These are phyloP conservation scores for Penicillium aurantiogriseum DNA, from an alignment of 2,329 filamentous ascomycete genomes.

Conservation along the genomic window DNA sequence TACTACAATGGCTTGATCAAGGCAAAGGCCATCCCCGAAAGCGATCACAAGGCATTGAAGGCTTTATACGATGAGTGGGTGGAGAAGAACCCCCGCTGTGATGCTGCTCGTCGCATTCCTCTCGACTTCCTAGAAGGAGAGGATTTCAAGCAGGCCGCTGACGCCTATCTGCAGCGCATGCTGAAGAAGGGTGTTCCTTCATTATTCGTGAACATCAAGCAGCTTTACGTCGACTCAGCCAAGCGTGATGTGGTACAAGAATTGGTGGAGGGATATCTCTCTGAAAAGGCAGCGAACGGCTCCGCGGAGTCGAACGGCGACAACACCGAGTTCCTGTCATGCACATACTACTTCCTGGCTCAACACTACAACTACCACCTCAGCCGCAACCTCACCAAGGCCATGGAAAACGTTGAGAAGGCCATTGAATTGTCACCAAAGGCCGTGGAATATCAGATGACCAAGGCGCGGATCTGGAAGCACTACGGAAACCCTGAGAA, in stretches of 20 bases:
- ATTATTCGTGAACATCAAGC: conserved; percentile 94
- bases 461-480: conserved; percentile 92
- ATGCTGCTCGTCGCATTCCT: conserved; percentile 81
- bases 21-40: conserved; percentile 62
- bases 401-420: conserved; percentile 77
- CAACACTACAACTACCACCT: conserved; percentile 95
- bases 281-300: conserved; percentile 52
- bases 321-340: conserved; percentile 65
- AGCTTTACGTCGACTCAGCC: conserved; percentile 73
- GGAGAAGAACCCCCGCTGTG: conserved; percentile 74
- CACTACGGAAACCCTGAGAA: conserved; percentile 76
- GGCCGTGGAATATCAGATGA: conserved; percentile 90
- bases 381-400: conserved; percentile 79
- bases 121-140: conserved; percentile 84
- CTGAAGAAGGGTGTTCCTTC: conserved; percentile 91
- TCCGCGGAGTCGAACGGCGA: conserved; percentile 53
- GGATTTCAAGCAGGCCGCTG: conserved; percentile 73
- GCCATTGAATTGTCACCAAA: conserved; percentile 76
- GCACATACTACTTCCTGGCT: conserved; percentile 87
- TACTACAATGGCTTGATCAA: conserved; percentile 81
- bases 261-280: conserved; percentile 75
- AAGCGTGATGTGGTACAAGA: conserved; percentile 77
- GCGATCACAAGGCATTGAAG: conserved; percentile 64
- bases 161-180: conserved; percentile 78
- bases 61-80: conserved; percentile 80